Percentiles rank a stretch among this genome's conserved stretches.
Evolutionary conservation across 108 stramenopile genomes (phyloP).

Genomic region (Conticribra weissflogii): DNA sequence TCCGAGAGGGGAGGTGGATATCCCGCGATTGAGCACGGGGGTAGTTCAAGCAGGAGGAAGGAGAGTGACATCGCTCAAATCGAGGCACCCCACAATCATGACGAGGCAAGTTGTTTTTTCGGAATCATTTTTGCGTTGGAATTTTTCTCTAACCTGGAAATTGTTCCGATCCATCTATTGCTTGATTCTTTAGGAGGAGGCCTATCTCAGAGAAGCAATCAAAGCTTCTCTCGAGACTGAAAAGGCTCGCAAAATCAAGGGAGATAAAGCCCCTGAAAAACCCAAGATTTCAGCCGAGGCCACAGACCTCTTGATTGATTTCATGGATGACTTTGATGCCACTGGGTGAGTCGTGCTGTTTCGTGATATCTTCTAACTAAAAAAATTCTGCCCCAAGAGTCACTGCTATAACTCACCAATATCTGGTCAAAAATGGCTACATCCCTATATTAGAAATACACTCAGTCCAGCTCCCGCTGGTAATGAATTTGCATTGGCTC

Average conservation of each 20-base stretch:
- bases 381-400: too few species aligned
- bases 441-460: too few species aligned
- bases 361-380: background rate
- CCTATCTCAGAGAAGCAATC: slow-evolving; percentile 84
- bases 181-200: slow-evolving; percentile 62
- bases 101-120: slow-evolving; percentile 53
- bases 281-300: slow-evolving; percentile 41
- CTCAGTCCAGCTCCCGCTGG: slow-evolving; percentile 38
- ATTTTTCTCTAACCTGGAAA: background rate
- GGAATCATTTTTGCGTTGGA: background rate
- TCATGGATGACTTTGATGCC: slow-evolving; percentile 56
- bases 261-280: slow-evolving; percentile 20
- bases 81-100: slow-evolving; percentile 84
- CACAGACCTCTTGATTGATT: slow-evolving; percentile 65
- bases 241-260: slow-evolving; percentile 15
- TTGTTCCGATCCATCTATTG: background rate
- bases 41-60: slow-evolving; percentile 31
- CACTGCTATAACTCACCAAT: too few species aligned
- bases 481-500: slow-evolving; percentile 47
- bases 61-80: slow-evolving; percentile 55
- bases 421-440: too few species aligned
- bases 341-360: slow-evolving; percentile 19
- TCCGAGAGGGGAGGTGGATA: background rate
- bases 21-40: slow-evolving; percentile 8
- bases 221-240: slow-evolving; percentile 68